phyloP scores from a whole-genome alignment of 768 basidiomycete genomes.

The Nevesoporus exiguus region DNA sequence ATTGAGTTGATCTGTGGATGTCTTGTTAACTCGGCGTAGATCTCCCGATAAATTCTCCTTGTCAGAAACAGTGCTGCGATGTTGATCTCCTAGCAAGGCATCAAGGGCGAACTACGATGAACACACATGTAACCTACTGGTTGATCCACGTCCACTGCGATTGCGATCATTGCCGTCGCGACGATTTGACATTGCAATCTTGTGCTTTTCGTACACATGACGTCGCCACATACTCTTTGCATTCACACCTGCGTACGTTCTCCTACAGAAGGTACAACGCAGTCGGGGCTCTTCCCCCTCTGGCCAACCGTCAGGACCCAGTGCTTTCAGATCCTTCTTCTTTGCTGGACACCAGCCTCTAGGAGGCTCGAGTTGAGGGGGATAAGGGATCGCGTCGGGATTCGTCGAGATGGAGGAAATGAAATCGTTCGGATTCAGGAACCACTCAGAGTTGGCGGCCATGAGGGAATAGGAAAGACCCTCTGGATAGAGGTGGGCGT shows the following conservation, averaged over 20 bases:
- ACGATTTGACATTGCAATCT: slow-evolving; percentile 85
- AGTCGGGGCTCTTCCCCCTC: slow-evolving; percentile 79
- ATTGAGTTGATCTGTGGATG: slow-evolving; percentile 16
- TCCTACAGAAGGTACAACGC: slow-evolving; percentile 79
- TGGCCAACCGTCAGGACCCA: slow-evolving; percentile 68
- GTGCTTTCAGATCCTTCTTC: slow-evolving; percentile 72
- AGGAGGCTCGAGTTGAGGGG: slow-evolving; percentile 75
- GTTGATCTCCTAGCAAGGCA: slow-evolving; percentile 55
- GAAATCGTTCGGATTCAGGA: slow-evolving; percentile 68
- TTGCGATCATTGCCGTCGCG: slow-evolving; percentile 66
- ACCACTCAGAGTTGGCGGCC: slow-evolving; percentile 79
- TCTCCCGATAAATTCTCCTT: slow-evolving; percentile 34
- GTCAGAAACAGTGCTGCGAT: slow-evolving; percentile 39
- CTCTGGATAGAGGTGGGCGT: slow-evolving; percentile 55
- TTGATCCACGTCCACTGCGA: slow-evolving; percentile 56
- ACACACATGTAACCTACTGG: slow-evolving; percentile 46
- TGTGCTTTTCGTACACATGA: slow-evolving; percentile 87
- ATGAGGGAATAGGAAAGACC: slow-evolving; percentile 69
- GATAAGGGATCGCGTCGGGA: slow-evolving; percentile 62
- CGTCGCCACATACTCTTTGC: slow-evolving; percentile 91
- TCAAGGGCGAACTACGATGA: slow-evolving; percentile 18
- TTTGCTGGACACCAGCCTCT: slow-evolving; percentile 86
- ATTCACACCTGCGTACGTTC: slow-evolving; percentile 82
- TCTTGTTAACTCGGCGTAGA: slow-evolving; percentile 28
- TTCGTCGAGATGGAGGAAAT: slow-evolving; percentile 42